Conservation (phyloP, 805 yeast genomes). For the Metschnikowia kofuensis region DNA sequence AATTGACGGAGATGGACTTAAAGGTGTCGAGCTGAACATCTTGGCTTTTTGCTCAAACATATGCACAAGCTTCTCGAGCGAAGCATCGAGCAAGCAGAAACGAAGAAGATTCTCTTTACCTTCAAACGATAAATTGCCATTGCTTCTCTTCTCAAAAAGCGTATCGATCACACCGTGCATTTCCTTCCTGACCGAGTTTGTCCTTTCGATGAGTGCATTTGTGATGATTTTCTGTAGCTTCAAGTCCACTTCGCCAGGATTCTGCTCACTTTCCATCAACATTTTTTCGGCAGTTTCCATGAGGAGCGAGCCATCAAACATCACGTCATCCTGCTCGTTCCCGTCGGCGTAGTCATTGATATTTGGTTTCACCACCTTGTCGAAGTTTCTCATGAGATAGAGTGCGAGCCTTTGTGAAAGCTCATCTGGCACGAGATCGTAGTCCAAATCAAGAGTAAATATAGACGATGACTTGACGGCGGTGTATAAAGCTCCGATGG, state of each 20-base stretch:
- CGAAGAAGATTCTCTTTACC: conserved; percentile 54
- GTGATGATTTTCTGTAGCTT: conserved; percentile 45
- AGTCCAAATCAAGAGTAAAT: conserved; percentile 52
- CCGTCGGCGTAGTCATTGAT: conserved; percentile 22
- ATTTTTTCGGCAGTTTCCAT: conserved; percentile 72
- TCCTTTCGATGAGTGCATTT: conserved; percentile 50
- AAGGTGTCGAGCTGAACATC: conserved; percentile 17
- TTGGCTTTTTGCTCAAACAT: conserved; percentile 45
- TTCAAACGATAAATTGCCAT: conserved; percentile 48
- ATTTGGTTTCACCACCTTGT: conserved; percentile 33
- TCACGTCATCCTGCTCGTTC: conserved; percentile 54
- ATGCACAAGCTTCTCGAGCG: conserved; percentile 50
- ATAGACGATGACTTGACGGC: conserved; percentile 49
- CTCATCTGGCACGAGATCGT: conserved; percentile 50
- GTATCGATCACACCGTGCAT: conserved; percentile 52
- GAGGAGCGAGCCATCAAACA: conserved; percentile 72
- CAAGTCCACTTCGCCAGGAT: conserved; percentile 27
- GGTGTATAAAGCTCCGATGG: conserved; percentile 49
- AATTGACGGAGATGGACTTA: conserved; percentile 15
- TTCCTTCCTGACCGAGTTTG: conserved; percentile 47
- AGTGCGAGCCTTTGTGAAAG: conserved; percentile 53
- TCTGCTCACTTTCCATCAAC: conserved; percentile 33
- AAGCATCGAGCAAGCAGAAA: conserved; percentile 52
- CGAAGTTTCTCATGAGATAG: conserved; percentile 57
- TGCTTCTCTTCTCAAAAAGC: conserved; percentile 44